A percentile compares a stretch with the other conserved stretches of the same genome.
Conservation (phyloP, 1,284 basidiomycete genomes). For the Cryptococcus floricola region DNA sequence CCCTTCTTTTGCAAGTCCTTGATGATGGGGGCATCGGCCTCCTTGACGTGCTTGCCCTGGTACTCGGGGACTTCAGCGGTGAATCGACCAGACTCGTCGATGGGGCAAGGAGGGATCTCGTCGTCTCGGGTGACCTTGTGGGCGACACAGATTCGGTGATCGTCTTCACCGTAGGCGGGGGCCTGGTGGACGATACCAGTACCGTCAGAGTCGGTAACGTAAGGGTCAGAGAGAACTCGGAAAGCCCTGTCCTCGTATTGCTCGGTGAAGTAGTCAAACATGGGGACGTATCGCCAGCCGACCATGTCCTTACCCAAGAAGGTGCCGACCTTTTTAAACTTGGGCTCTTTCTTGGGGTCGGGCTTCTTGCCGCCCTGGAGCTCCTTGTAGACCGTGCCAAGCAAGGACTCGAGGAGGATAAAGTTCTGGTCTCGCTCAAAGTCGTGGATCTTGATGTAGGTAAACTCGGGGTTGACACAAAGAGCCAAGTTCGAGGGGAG, state of each 20-base stretch:
- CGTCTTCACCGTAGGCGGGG: slow-evolving; percentile 97
- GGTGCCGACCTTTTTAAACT: slow-evolving; percentile 83
- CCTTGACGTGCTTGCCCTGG: slow-evolving; percentile 86
- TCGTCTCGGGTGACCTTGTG: slow-evolving; percentile 77
- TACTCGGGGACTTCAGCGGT: slow-evolving; percentile 89
- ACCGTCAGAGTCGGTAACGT: slow-evolving; percentile 90
- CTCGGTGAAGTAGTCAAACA: slow-evolving; percentile 96
- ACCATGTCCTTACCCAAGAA: slow-evolving; percentile 91
- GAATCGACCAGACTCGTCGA: slow-evolving; percentile 86
- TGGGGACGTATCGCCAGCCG: slow-evolving; percentile 91
- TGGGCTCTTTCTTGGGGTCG: slow-evolving; percentile 73
- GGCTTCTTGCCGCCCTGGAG: slow-evolving; percentile 54
- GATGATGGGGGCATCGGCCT: slow-evolving; percentile 91
- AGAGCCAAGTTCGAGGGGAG: slow-evolving; percentile 91
- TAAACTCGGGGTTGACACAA: slow-evolving; percentile 94
- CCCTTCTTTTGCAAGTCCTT: slow-evolving; percentile 86
- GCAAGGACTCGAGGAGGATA: slow-evolving; percentile 84
- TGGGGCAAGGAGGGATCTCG: slow-evolving; percentile 92
- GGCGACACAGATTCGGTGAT: slow-evolving; percentile 87
- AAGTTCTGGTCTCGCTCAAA: slow-evolving; percentile 82
- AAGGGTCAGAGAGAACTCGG: slow-evolving; percentile 82
- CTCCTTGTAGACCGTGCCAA: slow-evolving; percentile 92
- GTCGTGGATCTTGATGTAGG: slow-evolving; percentile 96
- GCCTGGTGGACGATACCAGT: slow-evolving; percentile 99
- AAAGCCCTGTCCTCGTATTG: slow-evolving; percentile 93